Conservation (phyloP, 2,329 filamentous ascomycete species). For the Xylaria arbuscula region DNA sequence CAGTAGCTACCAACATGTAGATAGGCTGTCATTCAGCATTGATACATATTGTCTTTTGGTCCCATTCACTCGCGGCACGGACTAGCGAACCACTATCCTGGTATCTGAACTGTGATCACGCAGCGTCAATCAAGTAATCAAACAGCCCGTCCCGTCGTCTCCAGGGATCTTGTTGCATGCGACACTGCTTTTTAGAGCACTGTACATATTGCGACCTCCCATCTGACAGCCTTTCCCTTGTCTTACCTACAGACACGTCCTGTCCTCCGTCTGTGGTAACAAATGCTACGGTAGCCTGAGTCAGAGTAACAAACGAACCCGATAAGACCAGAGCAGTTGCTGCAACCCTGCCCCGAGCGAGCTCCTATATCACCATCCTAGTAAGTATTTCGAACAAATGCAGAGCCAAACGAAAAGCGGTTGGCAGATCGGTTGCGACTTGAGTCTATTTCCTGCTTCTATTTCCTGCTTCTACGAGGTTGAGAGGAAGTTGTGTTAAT, state of each 20-base stretch:
- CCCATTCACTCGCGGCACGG: conserved; percentile 20
- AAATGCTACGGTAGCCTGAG: conserved; percentile 35
- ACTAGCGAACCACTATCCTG: conserved; percentile 17
- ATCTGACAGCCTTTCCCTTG: conserved; percentile 17
- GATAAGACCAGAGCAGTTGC: conserved; percentile 23
- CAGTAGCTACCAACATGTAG: conserved; percentile 4
- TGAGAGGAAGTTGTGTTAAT: background rate
- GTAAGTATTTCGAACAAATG: conserved; percentile 14
- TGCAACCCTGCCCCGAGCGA: conserved; percentile 14
- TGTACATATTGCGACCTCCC: conserved; percentile 28
- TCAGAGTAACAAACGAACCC: conserved; percentile 30
- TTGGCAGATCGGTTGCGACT: background rate
- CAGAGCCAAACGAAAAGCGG: conserved; percentile 17
- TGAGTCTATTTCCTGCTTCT: background rate
- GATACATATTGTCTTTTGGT: conserved; percentile 6
- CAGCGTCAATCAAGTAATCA: conserved; percentile 23
- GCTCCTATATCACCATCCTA: background rate
- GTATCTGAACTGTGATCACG: conserved; percentile 20
- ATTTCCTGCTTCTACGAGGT: background rate
- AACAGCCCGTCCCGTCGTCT: conserved; percentile 20
- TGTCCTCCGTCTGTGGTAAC: conserved; percentile 11
- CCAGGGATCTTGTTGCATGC: conserved; percentile 19
- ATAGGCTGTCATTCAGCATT: background rate
- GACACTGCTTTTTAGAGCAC: background rate
- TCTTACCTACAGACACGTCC: conserved; percentile 19